Evolutionary conservation across 176 grass and related monocot species (phyloP).

Genomic region (Typha latifolia): DNA sequence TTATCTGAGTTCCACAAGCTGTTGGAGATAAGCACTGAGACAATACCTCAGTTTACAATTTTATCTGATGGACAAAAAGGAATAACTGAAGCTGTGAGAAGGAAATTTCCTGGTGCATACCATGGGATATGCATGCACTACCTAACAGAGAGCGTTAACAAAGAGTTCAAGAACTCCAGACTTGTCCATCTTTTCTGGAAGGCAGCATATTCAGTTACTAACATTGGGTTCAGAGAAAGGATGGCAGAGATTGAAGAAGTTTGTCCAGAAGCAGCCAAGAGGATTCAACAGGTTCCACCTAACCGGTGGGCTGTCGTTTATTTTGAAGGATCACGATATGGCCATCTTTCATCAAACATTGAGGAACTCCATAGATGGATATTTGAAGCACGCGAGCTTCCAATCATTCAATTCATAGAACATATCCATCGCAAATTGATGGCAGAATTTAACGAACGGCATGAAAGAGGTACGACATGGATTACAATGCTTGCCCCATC

Average conservation of each 20-base stretch:
- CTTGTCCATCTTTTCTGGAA: constrained; percentile 28
- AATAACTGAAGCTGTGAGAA: constrained; percentile 19
- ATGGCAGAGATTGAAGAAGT: constrained; percentile 24
- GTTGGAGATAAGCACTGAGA: constrained; percentile 11
- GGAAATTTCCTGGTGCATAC: constrained; percentile 23
- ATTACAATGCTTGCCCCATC: constrained; percentile 8
- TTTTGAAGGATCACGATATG: constrained; percentile 18
- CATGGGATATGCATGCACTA: constrained; percentile 25
- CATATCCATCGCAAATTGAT: constrained; percentile 14
- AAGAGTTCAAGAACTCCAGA: constrained; percentile 25
- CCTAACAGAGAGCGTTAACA: constrained; percentile 16
- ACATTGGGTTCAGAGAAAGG: constrained; percentile 12
- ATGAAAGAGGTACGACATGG: constrained; percentile 5
- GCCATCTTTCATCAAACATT: constrained; percentile 27
- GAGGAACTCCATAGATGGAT: constrained; percentile 22
- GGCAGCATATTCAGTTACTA: constrained; percentile 18
- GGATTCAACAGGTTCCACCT: constrained; percentile 23
- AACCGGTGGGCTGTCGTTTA: constrained; percentile 15
- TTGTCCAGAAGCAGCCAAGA: constrained; percentile 23
- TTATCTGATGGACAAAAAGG: constrained; percentile 14
- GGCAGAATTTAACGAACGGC: constrained; percentile 16
- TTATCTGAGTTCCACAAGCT: constrained; percentile 26
- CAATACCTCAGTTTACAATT: constrained; percentile 14
- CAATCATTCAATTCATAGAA: constrained; percentile 23
- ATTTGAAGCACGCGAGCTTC: constrained; percentile 20